Percentiles rank a stretch among this genome's conserved stretches.
Evolutionary conservation across 1,284 basidiomycete genomes (phyloP).

Genomic region (Nidula niveotomentosa): DNA sequence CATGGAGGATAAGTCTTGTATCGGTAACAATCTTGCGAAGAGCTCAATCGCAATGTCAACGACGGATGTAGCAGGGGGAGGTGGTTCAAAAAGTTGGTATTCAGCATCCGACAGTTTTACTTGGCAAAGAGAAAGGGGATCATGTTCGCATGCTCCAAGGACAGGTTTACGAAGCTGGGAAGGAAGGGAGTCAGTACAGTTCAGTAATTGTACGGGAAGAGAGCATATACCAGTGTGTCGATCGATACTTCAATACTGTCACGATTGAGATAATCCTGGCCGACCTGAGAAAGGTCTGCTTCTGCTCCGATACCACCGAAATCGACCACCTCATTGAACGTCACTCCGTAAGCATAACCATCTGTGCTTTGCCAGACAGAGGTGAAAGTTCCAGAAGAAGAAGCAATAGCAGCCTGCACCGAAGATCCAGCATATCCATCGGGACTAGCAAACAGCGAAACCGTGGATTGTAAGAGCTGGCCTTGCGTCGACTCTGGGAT

Average conservation of each 20-base stretch:
- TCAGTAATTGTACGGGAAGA: conserved; percentile 1
- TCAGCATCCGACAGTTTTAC: conserved; percentile 40
- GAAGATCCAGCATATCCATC: conserved; percentile 79
- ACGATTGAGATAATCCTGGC: conserved; percentile 67
- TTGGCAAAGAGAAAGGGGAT: conserved; percentile 77
- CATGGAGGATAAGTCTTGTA: conserved; percentile 75
- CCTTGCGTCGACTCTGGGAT: conserved; percentile 84
- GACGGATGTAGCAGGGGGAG: conserved; percentile 80
- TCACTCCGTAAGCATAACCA: conserved; percentile 92
- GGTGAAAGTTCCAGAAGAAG: conserved; percentile 83
- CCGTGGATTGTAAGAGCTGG: conserved; percentile 79
- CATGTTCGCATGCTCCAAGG: conserved; percentile 85
- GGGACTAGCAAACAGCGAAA: conserved; percentile 86
- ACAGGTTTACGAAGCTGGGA: conserved; percentile 76
- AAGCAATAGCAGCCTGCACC: conserved; percentile 91
- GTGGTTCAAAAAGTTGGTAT: conserved; percentile 54
- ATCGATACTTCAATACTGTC: conserved; percentile 78
- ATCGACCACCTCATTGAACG: conserved; percentile 61
- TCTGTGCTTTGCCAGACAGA: conserved; percentile 88
- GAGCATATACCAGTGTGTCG: conserved; percentile 63
- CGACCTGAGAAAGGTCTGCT: conserved; percentile 27
- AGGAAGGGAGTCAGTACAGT: conserved; percentile 4
- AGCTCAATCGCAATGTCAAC: conserved; percentile 90
- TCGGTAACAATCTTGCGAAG: conserved; percentile 79
- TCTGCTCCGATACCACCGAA: conserved; percentile 27